Evolutionary conservation across 306 rosid species (phyloP).

Genomic region (Delonix regia): DNA sequence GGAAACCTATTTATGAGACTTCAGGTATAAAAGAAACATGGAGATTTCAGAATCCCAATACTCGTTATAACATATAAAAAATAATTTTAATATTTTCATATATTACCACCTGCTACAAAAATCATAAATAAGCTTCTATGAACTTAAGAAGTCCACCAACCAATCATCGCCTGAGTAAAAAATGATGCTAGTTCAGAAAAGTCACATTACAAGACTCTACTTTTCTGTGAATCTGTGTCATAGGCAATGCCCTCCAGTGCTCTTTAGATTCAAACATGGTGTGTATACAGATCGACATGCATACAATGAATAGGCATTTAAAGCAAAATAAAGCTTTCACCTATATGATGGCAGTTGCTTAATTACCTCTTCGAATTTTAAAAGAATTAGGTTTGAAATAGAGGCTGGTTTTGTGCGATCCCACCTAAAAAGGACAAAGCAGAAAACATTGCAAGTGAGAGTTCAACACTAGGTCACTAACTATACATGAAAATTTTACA

Average conservation of each 20-base stretch:
- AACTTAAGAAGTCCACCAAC: not conserved
- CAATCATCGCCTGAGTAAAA: not conserved
- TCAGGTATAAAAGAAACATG: no score
- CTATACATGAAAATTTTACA: not conserved
- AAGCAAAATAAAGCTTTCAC: constrained; percentile 20
- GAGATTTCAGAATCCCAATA: not conserved
- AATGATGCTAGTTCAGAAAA: not conserved
- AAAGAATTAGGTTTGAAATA: constrained; percentile 73
- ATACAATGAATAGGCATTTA: constrained; percentile 14
- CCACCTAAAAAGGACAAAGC: constrained; percentile 66
- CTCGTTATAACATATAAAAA: not conserved
- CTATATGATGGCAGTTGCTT: constrained; percentile 8
- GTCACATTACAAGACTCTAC: constrained; percentile 8
- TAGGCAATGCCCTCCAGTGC: not conserved
- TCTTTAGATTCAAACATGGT: not conserved
- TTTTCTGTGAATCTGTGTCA: not conserved
- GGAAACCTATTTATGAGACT: not conserved
- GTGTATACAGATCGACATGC: not conserved
- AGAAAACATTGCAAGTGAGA: constrained; percentile 24
- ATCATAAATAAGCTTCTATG: not conserved
- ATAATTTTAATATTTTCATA: not conserved
- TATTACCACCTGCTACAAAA: not conserved
- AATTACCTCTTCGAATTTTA: constrained; percentile 89
- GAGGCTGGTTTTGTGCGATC: constrained; percentile 74
- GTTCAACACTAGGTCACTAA: not conserved